Evolutionary conservation across 305 asterid genomes (phyloP).

Genomic region (Fraxinus baroniana): DNA sequence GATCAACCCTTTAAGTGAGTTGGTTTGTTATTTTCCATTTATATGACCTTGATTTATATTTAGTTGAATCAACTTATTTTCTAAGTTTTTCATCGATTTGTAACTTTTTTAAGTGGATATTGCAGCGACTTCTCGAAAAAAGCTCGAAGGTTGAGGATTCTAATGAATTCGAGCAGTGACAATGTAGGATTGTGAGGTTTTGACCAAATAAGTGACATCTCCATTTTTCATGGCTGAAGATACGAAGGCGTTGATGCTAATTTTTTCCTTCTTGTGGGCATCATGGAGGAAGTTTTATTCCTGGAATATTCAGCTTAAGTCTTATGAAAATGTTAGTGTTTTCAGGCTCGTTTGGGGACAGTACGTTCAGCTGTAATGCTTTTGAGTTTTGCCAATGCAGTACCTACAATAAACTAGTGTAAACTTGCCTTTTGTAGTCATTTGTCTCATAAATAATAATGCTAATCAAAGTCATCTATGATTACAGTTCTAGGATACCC

Average conservation of each 20-base stretch:
- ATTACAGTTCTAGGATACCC: neutral
- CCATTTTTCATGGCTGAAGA: slow-evolving; percentile 30
- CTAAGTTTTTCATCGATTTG: neutral
- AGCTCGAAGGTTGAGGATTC: slow-evolving; percentile 65
- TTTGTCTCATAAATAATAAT: slow-evolving; percentile 15
- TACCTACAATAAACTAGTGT: no score
- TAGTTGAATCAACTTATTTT: neutral
- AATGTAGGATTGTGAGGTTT: slow-evolving; percentile 37
- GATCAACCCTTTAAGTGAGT: slow-evolving; percentile 66
- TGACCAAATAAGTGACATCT: slow-evolving; percentile 25
- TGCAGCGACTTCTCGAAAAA: slow-evolving; percentile 61
- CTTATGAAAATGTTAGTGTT: neutral
- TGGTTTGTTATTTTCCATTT: neutral
- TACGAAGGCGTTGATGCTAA: slow-evolving; percentile 22
- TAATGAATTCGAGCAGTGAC: slow-evolving; percentile 56
- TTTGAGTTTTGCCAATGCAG: slow-evolving; percentile 21
- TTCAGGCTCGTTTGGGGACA: neutral
- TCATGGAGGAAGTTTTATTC: neutral
- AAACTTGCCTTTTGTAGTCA: slow-evolving; percentile 23
- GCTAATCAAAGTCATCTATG: slow-evolving; percentile 14
- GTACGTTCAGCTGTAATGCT: neutral
- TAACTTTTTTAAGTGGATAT: neutral
- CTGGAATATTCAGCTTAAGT: neutral
- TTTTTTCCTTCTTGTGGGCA: slow-evolving; percentile 10
- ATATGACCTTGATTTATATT: neutral